Base-by-base conservation (phyloP, 176 grass and related monocot genomes). In the Ensete glaucum region DNA sequence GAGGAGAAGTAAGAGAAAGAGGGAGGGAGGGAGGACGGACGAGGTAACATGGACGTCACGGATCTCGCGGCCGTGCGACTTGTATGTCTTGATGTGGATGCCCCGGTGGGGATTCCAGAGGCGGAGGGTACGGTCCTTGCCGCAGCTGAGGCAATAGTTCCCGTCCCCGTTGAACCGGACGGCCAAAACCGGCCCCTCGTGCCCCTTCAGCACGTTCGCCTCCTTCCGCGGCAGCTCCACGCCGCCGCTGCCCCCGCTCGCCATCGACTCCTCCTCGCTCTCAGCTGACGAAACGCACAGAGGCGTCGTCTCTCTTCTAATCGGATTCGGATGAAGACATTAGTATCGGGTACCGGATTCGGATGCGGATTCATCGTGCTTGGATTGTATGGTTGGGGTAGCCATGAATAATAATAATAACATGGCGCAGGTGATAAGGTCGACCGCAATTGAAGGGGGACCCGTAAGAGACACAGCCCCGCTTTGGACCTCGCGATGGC, bases 71-170 rank as follows among this genome's bases (percentile, higher is more conserved):
- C 74, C 93, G 82, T 97, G 93, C 64, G 93, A 92, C 74, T 85
- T 88, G 80, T 97, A 97, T 85, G 82, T 85, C 85, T 97, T 93
- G 94, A 98, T 82, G 80, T 71, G 90, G 77, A 89, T 89, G 67
- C 85, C 88, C 48, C 85, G 89, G 77, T 98, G 86, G 43, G 94
- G 94, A 53, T 98, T 98, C 94, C 94, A 98, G 54, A 98, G 84
- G 53, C 84, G 94, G 82, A 98, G 79, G 21, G 84, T 98, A 52
- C 90, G 90, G 84, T 98, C 94, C 85, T 93, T 93, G 72, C 90
- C 94, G 80, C 94, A 93, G 83, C 90, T 98, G 48, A 98, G 86
- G 84, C 94, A 98, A 80, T 98, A 98, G 75, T 91, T 91, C 3
- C 94, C 94, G n/a, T 93, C 88, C 2, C 75, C 82, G 64, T 98